Conservation (phyloP, 2,329 filamentous ascomycete species). For the Chaetoscypha palmicola region DNA sequence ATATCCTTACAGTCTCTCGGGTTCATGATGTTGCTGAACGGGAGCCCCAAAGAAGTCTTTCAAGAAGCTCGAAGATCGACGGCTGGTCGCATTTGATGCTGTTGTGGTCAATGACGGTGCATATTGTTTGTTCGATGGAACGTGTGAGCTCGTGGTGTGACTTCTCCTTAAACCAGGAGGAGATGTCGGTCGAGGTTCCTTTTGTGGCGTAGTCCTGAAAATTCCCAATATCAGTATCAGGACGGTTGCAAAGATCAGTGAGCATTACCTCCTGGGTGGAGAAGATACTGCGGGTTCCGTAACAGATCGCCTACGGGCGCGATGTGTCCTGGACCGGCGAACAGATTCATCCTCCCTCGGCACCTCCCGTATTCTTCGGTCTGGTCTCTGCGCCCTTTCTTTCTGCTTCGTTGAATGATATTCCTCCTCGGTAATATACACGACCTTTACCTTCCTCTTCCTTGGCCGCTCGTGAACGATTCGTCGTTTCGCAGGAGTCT, state of each 20-base stretch:
- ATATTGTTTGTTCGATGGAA: constrained; percentile 13
- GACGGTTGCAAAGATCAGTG: neutral
- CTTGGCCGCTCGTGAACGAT: constrained; percentile 7
- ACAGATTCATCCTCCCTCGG: constrained; percentile 12
- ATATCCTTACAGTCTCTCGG: constrained; percentile 26
- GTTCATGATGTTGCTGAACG: constrained; percentile 18
- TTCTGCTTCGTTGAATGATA: constrained; percentile 12
- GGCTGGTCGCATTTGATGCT: constrained; percentile 13
- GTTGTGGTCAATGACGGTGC: constrained; percentile 13
- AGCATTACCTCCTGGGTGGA: constrained; percentile 22
- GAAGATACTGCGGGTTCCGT: constrained; percentile 15
- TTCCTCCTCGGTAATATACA: constrained; percentile 22
- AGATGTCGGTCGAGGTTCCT: constrained; percentile 14
- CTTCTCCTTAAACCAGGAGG: constrained; percentile 18
- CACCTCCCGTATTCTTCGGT: constrained; percentile 10
- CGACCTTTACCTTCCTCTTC: constrained; percentile 23
- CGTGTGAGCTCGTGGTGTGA: constrained; percentile 22
- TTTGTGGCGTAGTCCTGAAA: too few species aligned
- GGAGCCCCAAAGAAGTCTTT: constrained; percentile 20
- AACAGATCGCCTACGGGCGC: constrained; percentile 17
- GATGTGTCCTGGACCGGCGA: constrained; percentile 18
- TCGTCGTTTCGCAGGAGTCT: neutral
- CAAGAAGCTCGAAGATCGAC: constrained; percentile 19
- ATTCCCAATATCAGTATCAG: constrained; percentile 4
- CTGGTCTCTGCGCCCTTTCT: constrained; percentile 12